phyloP scores from a whole-genome alignment of 1,284 basidiomycete species.

The Tilletiopsis washingtonensis region DNA sequence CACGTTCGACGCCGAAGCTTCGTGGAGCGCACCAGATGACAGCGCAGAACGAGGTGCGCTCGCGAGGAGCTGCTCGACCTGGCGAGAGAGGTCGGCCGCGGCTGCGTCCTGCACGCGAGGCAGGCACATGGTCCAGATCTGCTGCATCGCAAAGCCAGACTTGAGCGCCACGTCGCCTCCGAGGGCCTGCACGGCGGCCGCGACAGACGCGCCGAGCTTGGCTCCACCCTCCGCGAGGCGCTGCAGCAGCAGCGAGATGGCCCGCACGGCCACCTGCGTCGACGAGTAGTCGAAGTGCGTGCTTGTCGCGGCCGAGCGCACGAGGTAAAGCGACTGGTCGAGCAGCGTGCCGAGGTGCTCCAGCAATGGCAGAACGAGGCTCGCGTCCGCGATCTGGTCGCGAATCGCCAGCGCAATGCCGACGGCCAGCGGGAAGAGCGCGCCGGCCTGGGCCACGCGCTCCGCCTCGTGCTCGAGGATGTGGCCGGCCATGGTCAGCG shows the following conservation, averaged over 20 bases:
- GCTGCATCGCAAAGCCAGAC: conserved; percentile 22
- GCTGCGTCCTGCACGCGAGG: background rate
- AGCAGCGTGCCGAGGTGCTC: no score
- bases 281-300: conserved; percentile 19
- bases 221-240: conserved; percentile 5
- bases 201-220: background rate
- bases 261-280: conserved; percentile 22
- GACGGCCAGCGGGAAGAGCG: no score
- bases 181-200: conserved; percentile 11
- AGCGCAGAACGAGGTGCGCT: background rate
- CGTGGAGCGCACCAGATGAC: background rate
- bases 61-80: background rate
- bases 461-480: no score
- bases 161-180: conserved; percentile 20
- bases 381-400: no score
- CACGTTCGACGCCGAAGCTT: no score
- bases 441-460: no score
- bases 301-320: conserved; percentile 7
- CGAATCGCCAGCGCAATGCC: no score
- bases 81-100: conserved; percentile 1
- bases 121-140: conserved; percentile 26
- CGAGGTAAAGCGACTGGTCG: conserved; percentile 14
- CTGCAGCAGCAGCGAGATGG: conserved; percentile 5
- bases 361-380: no score
- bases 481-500: no score